Evolutionary conservation across 352 stramenopile species (phyloP).

Genomic region (Phytophthora pistaciae): DNA sequence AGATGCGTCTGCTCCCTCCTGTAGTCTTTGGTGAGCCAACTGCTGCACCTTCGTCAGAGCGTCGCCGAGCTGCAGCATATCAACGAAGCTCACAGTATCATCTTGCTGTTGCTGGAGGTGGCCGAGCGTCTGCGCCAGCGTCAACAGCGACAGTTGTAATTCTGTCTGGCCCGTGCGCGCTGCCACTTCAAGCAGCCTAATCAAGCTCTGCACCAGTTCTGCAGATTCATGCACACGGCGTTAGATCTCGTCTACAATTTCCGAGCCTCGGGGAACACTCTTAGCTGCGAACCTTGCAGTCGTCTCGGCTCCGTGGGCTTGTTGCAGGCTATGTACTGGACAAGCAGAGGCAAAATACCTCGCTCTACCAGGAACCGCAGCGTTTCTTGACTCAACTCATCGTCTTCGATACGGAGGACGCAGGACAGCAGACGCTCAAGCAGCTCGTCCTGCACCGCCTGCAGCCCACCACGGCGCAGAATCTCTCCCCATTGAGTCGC

Average conservation of each 20-base stretch:
- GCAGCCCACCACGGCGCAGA: conserved; percentile 18
- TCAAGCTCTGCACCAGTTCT: conserved; percentile 43
- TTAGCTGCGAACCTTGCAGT: conserved; percentile 44
- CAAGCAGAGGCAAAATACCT: conserved; percentile 41
- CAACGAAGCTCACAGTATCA: conserved; percentile 46
- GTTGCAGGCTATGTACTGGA: conserved; percentile 42
- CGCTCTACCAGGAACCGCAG: conserved; percentile 39
- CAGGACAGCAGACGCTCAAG: conserved; percentile 26
- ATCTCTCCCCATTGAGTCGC: conserved; percentile 19
- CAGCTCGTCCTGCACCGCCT: conserved; percentile 32
- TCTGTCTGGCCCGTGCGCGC: conserved; percentile 22
- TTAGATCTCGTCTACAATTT: not conserved
- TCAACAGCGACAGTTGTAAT: conserved; percentile 43
- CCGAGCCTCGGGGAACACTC: not conserved
- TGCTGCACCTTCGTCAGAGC: conserved; percentile 45
- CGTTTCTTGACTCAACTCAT: conserved; percentile 26
- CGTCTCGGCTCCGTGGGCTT: conserved; percentile 40
- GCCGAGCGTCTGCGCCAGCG: conserved; percentile 45
- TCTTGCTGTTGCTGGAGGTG: conserved; percentile 48
- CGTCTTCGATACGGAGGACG: conserved; percentile 26
- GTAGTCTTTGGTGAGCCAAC: conserved; percentile 13
- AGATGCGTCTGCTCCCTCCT: conserved; percentile 23
- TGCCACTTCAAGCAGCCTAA: conserved; percentile 36
- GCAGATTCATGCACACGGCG: not conserved
- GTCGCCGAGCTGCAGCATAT: conserved; percentile 61